These are phyloP conservation scores for Angomonas desouzai DNA, from an alignment of 208 protist species.

Conservation along the genomic window DNA sequence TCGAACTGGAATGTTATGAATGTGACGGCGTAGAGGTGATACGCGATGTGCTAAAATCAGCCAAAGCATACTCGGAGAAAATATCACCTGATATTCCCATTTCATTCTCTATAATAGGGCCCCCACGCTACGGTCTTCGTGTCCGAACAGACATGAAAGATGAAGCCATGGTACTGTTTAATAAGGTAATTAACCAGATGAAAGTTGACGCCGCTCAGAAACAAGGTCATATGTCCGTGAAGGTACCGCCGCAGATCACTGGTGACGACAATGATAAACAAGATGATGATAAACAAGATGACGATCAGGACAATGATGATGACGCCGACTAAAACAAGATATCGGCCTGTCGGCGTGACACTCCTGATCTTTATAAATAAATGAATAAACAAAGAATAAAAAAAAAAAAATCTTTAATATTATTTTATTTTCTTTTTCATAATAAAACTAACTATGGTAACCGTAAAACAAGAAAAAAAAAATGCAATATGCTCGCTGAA, in stretches of 20 bases:
- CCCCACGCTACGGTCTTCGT: slow-evolving; percentile 95
- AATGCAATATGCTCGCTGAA: not conserved
- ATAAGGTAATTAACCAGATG: slow-evolving; percentile 88
- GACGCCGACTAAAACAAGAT: slow-evolving; percentile 51
- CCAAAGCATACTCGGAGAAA: slow-evolving; percentile 76
- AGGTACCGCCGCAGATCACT: slow-evolving; percentile 85
- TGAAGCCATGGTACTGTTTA: slow-evolving; percentile 87
- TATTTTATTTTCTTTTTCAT: not conserved
- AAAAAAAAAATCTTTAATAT: not conserved
- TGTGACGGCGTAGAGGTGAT: slow-evolving; percentile 98
- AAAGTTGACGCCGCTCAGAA: slow-evolving; percentile 83
- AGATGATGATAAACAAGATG: slow-evolving; percentile 43
- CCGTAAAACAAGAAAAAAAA: slow-evolving; percentile 6
- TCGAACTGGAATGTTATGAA: slow-evolving; percentile 98
- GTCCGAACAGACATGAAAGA: slow-evolving; percentile 92
- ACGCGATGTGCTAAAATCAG: slow-evolving; percentile 91
- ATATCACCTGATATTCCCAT: slow-evolving; percentile 70
- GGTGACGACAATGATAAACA: slow-evolving; percentile 49
- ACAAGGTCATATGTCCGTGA: slow-evolving; percentile 26
- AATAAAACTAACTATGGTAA: not conserved
- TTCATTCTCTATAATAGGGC: slow-evolving; percentile 93
- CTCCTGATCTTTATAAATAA: no score
- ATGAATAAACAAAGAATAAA: no score
- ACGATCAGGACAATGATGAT: slow-evolving; percentile 76
- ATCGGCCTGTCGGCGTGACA: no score